Base-by-base conservation (phyloP, 768 basidiomycete species). In the Phanerochaete carnosa region DNA sequence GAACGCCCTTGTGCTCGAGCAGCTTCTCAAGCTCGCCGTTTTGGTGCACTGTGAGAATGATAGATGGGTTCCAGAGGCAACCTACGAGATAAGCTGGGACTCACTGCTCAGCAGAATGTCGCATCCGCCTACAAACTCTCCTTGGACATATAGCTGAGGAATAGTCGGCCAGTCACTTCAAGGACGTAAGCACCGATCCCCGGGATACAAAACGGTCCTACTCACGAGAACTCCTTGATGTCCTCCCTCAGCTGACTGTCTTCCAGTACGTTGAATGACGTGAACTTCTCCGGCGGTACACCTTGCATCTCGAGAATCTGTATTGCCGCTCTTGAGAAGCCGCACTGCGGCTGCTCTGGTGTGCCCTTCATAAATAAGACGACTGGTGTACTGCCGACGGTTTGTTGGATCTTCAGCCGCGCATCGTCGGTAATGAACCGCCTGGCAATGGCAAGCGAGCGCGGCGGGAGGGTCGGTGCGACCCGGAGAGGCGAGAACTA, bases 331-430 rank as follows among this genome's bases (percentile, higher is more conserved):
- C 96, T 84, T 19, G 95, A 97, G 82, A 98, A 99, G 13, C 96
- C 96, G 62, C 96, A 98, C 67, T 94, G 87, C 1, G 96, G 96
- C 6, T 79, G 71, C 25, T 86, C 80, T 0, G 92, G 94, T 16
- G 90, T 94, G 11, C 97, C 97, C 72, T 99, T 99, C 96, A 99
- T 98, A 79, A 99, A 98, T 4, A 98, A 78, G 1, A 99, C 97
- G 6, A 98, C 82, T 0, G 95, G 95, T 46, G 83, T 84, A 1
- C 82, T 76, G 8, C 80, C 75, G 28, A 98, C 83, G 2, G 95
- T 94, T 65, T 84, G 73, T 70, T 90, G 83, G n/a, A 93, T 84
- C 66, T 82, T 76, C 12, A 79, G 66, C 23, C 88, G 83, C 4
- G 82, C 77, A 60, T 91, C 84, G 32, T 85, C 79, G 3, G 86